Evolutionary conservation across 139 green algal species (phyloP).

Genomic region (Closterium sp.): DNA sequence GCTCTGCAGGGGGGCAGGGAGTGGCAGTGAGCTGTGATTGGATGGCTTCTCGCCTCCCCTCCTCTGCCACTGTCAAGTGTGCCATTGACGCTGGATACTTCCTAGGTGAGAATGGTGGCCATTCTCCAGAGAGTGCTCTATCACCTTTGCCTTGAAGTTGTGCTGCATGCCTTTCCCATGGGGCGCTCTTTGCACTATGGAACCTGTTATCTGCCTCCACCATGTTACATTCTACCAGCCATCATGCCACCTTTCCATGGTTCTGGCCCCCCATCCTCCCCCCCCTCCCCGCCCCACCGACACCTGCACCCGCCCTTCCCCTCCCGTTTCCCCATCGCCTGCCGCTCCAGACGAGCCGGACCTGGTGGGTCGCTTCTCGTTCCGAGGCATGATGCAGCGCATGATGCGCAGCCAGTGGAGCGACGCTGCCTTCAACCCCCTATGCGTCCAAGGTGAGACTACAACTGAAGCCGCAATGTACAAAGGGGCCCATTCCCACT

Average conservation of each 20-base stretch:
- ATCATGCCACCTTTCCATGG: no score
- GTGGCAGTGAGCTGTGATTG: background rate
- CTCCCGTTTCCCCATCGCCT: background rate
- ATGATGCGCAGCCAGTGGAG: background rate
- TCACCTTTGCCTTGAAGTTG: no score
- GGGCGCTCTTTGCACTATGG: no score
- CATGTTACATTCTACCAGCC: no score
- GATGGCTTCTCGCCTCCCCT: background rate
- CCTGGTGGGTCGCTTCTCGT: background rate
- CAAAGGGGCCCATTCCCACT: background rate
- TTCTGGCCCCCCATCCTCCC: no score
- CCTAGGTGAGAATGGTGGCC: background rate
- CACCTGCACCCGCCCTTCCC: no score
- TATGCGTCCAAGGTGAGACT: background rate
- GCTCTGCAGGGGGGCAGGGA: background rate
- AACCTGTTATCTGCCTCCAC: no score
- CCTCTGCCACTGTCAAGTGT: background rate
- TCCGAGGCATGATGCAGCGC: background rate
- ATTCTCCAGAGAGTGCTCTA: no score
- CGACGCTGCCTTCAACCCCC: background rate
- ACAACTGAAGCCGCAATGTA: background rate
- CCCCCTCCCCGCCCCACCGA: no score
- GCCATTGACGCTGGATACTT: background rate
- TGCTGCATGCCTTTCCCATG: no score
- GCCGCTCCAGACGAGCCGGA: background rate